These are phyloP conservation scores for Auriscalpium vulgare DNA, from an alignment of 768 basidiomycete species.

Conservation along the genomic window DNA sequence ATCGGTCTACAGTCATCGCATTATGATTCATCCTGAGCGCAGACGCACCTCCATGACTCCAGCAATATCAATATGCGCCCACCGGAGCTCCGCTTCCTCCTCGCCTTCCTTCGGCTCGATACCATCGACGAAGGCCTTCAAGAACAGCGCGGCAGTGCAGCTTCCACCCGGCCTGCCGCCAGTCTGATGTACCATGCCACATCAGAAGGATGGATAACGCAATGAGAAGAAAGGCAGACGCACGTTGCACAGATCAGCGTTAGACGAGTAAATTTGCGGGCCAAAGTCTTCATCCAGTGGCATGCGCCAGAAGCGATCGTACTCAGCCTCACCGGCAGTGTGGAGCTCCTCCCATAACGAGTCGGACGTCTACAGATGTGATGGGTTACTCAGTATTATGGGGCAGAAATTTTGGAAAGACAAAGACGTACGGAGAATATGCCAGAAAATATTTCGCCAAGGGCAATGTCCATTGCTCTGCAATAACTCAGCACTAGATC, in stretches of 20 bases:
- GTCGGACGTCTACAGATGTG: constrained; percentile 50
- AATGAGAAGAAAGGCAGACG: constrained; percentile 7
- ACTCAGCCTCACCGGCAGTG: constrained; percentile 61
- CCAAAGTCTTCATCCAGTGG: constrained; percentile 79
- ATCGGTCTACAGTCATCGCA: neutral
- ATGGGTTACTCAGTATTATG: neutral
- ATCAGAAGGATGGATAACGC: neutral
- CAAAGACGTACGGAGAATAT: constrained; percentile 57
- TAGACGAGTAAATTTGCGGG: constrained; percentile 66
- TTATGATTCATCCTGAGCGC: too few species aligned
- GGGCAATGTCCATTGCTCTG: constrained; percentile 64
- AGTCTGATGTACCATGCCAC: constrained; percentile 30
- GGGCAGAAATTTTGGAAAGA: neutral
- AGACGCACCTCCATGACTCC: constrained; percentile 61
- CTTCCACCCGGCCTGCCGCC: constrained; percentile 69
- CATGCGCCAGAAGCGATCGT: constrained; percentile 87
- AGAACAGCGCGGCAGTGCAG: constrained; percentile 81
- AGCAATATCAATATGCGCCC: constrained; percentile 87
- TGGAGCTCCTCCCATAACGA: constrained; percentile 64
- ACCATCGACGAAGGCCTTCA: constrained; percentile 75
- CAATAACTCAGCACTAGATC: neutral
- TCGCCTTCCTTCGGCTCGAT: constrained; percentile 54
- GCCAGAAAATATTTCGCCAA: constrained; percentile 72
- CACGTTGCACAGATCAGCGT: constrained; percentile 79
- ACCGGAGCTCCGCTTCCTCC: constrained; percentile 46